Evolutionary conservation across 2,329 filamentous ascomycete genomes (phyloP).

Genomic region (Coccinonectria pachysandricola): DNA sequence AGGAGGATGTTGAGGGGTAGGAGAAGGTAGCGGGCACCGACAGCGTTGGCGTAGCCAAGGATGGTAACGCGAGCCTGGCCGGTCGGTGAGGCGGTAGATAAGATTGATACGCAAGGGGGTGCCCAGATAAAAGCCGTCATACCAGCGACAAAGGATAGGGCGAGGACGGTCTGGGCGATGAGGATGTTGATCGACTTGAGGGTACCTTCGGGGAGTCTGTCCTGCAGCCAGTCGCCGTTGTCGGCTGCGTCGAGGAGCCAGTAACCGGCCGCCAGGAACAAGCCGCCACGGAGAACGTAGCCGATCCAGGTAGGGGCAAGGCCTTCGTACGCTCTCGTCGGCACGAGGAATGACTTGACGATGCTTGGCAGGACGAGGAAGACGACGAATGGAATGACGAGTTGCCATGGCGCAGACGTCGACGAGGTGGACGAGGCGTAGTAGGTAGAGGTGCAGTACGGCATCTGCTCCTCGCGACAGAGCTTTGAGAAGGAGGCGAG

Average conservation of each 20-base stretch:
- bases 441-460: slow-evolving; percentile 89
- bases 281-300: slow-evolving; percentile 62
- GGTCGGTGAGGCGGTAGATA: slow-evolving; percentile 34
- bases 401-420: slow-evolving; percentile 84
- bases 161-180: slow-evolving; percentile 71
- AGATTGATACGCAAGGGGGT: slow-evolving; percentile 71
- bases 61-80: slow-evolving; percentile 57
- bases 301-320: slow-evolving; percentile 78
- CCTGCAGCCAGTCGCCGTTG: slow-evolving; percentile 68
- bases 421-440: slow-evolving; percentile 88
- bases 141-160: slow-evolving; percentile 71
- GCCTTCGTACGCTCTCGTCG: slow-evolving; percentile 81
- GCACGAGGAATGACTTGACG: slow-evolving; percentile 67
- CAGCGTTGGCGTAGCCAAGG: slow-evolving; percentile 85
- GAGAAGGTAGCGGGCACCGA: slow-evolving; percentile 82
- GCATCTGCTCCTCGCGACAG: slow-evolving; percentile 97
- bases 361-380: slow-evolving; percentile 62
- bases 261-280: slow-evolving; percentile 68
- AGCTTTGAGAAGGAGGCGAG: slow-evolving; percentile 80
- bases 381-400: slow-evolving; percentile 67
- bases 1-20: slow-evolving; percentile 70
- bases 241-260: slow-evolving; percentile 88
- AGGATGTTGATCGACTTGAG: slow-evolving; percentile 68
- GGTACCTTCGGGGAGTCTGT: slow-evolving; percentile 39
- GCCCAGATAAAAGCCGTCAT: slow-evolving; percentile 79